Base-by-base conservation (phyloP, 495 filamentous ascomycete genomes). In the Diplogelasinospora grovesii region DNA sequence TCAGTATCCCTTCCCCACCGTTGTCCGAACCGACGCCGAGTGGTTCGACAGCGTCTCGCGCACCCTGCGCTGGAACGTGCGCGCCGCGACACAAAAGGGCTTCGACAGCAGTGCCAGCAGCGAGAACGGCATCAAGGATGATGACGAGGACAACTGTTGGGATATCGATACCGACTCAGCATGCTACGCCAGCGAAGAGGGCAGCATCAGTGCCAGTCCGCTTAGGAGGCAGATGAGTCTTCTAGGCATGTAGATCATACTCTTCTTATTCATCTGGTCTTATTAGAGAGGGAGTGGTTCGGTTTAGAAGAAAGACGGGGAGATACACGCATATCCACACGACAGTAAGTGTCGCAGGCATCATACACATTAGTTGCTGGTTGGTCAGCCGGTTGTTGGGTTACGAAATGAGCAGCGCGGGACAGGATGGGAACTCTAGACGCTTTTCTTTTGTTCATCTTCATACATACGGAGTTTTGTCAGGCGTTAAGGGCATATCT, bases 31-130 rank as follows among this genome's bases (percentile, higher is more conserved):
- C 20, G 81, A 75, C 34, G 79, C 79, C 7, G 86, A 97, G 54
- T 98, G 92, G 92, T 95, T 98, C 64, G 82, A 95, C 57, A 90
- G 85, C 53, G 84, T 98, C 16, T 81, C 81, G 33, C 75, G 89
- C 27, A 94, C 92, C 1, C 72, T 98, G 42, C 75, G 89, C 34
- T 98, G 92, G 92, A 96, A 96, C 58, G 85, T 77, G 8, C 75
- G 92, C 36, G 85, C 84, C 16, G 87, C 87, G 9, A 76, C 80
- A 43, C 89, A 95, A 64, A 93, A 93, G 58, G 79, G 73, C 28
- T 95, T 85, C 68, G 75, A 78, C 20, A 72, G 69, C 48, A 35
- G 47, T 44, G 32, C 44, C 46, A 39, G 63, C 28, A 63, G 59
- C 14, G 62, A 57, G 9, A 47, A 50, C 13, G 53, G 37, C 10